phyloP scores from a whole-genome alignment of 106 monocot genomes.

The Dactylorhiza incarnata region DNA sequence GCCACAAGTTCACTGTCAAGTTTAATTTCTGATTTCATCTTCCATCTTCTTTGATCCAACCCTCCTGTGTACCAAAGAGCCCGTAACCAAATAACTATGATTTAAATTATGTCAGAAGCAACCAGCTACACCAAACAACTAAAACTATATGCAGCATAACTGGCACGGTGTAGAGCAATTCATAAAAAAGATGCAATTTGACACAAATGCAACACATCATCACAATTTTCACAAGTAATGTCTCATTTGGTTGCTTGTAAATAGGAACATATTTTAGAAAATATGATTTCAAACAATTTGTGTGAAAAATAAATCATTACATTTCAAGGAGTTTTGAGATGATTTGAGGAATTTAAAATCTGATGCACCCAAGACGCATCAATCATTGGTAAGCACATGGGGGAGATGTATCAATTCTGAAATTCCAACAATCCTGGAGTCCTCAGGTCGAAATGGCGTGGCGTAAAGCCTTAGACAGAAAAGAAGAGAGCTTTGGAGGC shows the following conservation, averaged over 20 bases:
- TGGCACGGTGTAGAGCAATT: not conserved
- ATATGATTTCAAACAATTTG: not conserved
- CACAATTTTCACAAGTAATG: not conserved
- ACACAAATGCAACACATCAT: not conserved
- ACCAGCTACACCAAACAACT: not conserved
- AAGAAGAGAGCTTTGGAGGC: too few relatives aligned
- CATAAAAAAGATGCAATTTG: not conserved
- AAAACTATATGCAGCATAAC: not conserved
- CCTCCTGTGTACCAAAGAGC: constrained; percentile 28
- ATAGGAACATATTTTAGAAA: not conserved
- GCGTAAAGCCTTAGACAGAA: too few relatives aligned
- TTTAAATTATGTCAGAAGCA: not conserved
- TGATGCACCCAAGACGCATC: too few relatives aligned
- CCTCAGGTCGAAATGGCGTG: too few relatives aligned
- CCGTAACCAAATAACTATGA: not conserved
- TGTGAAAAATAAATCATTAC: not conserved
- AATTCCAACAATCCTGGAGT: too few relatives aligned
- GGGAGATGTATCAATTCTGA: too few relatives aligned
- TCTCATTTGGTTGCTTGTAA: not conserved
- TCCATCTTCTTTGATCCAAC: constrained; percentile 30
- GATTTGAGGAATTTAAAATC: not conserved
- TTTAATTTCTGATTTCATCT: constrained; percentile 45
- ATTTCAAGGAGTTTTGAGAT: not conserved
- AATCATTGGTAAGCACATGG: too few relatives aligned
- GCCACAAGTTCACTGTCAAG: constrained; percentile 56